A percentile compares a stretch with the other conserved stretches of the same genome.
Conservation (phyloP, 2,329 filamentous ascomycete species). For the Aspergillus unguis region DNA sequence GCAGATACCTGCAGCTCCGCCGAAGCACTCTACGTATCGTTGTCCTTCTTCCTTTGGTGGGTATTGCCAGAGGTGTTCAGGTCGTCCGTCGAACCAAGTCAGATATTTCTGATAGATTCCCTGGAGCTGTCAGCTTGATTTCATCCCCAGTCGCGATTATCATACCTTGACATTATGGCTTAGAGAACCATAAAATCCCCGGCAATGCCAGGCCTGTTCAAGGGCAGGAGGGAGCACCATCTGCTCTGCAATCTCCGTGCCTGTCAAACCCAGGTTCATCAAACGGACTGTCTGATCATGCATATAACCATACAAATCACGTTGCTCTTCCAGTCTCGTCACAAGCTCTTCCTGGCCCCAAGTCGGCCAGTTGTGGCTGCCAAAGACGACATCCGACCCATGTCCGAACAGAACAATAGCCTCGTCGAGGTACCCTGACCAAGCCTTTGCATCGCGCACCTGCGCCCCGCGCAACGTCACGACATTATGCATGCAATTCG, state of each 20-base stretch:
- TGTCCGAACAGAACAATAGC: conserved; percentile 35
- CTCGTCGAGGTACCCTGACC: conserved; percentile 42
- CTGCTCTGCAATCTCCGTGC: conserved; percentile 41
- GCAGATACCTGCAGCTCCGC: conserved; percentile 33
- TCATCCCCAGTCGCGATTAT: background rate
- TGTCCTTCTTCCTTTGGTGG: conserved; percentile 32
- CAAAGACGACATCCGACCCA: conserved; percentile 36
- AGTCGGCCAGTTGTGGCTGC: conserved; percentile 44
- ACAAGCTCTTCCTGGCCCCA: conserved; percentile 32
- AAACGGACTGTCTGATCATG: conserved; percentile 42
- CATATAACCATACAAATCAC: conserved; percentile 42
- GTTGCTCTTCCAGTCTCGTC: conserved; percentile 31
- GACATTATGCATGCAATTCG: conserved; percentile 44
- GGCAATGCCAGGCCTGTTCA: conserved; percentile 28
- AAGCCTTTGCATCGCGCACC: conserved; percentile 42
- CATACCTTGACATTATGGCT: conserved; percentile 40
- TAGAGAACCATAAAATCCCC: conserved; percentile 39
- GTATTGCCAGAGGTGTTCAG: conserved; percentile 37
- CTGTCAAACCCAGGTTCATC: conserved; percentile 38
- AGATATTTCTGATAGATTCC: conserved; percentile 35
- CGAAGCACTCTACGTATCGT: conserved; percentile 39
- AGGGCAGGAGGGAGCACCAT: conserved; percentile 34
- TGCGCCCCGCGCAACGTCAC: conserved; percentile 41
- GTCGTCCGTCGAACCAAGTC: conserved; percentile 35
- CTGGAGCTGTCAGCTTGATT: background rate